phyloP scores from a whole-genome alignment of 2,329 filamentous ascomycete species.

The Pseudocercospora fijiensis region DNA sequence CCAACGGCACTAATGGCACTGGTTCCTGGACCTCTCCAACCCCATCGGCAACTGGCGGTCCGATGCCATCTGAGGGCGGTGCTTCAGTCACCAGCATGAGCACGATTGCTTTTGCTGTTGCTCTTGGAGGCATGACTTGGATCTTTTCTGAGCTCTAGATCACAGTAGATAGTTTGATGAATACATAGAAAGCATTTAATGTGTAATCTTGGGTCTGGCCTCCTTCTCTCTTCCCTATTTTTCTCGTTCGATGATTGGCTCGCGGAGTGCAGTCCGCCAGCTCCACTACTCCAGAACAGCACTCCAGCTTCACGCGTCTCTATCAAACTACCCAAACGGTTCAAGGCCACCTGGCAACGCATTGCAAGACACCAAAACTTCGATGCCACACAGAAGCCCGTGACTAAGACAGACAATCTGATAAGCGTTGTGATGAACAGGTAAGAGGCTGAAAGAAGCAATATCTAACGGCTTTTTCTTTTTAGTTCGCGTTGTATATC shows the following conservation, averaged over 20 bases:
- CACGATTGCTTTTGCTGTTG: conserved; percentile 18
- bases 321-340: neutral
- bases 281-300: neutral
- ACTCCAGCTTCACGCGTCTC: neutral
- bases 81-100: conserved; percentile 12
- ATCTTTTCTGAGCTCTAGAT: conserved; percentile 23
- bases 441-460: conserved; percentile 10
- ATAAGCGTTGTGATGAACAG: neutral
- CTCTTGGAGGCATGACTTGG: conserved; percentile 25
- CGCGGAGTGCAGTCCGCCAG: neutral
- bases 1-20: conserved; percentile 4
- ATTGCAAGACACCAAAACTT: neutral
- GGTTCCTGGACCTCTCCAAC: conserved; percentile 4
- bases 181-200: neutral
- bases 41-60: conserved; percentile 8
- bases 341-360: neutral
- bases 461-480: conserved; percentile 2
- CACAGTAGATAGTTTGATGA: neutral
- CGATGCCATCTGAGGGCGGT: conserved; percentile 9
- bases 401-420: neutral
- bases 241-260: neutral
- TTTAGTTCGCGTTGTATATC: conserved; percentile 12
- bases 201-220: conserved; percentile 12
- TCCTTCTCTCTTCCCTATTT: neutral
- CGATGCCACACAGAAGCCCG: neutral